phyloP scores from a whole-genome alignment of 805 yeast genomes.

The Priceomyces haplophilus region DNA sequence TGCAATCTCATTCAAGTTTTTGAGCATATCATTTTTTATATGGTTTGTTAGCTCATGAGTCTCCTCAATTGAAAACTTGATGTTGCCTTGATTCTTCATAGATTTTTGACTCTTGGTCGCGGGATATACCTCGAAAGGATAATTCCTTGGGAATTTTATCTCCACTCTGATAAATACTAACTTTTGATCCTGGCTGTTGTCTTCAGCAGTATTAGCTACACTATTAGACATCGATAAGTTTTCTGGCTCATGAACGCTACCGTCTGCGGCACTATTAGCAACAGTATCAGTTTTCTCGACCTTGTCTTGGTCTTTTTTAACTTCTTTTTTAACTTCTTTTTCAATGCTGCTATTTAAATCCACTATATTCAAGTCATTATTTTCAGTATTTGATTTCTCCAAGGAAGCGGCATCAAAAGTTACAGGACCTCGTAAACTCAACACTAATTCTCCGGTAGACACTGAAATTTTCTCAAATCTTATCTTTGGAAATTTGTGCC shows the following conservation, averaged over 20 bases:
- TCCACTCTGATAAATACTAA: conserved; percentile 66
- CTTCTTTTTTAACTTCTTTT: conserved; percentile 4
- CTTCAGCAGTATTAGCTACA: conserved; percentile 8
- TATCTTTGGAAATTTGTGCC: conserved; percentile 84
- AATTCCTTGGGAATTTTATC: conserved; percentile 66
- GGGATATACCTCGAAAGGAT: conserved; percentile 47
- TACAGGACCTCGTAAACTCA: conserved; percentile 69
- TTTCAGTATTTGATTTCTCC: conserved; percentile 2
- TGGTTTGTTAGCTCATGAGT: conserved; percentile 61
- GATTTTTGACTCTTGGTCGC: conserved; percentile 13
- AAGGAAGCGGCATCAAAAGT: conserved; percentile 9
- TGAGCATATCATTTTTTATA: conserved; percentile 49
- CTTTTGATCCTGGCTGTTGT: conserved; percentile 44
- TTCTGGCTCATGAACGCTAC: conserved; percentile 6
- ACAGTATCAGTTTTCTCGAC: neutral
- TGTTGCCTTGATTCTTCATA: conserved; percentile 19
- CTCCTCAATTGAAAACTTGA: conserved; percentile 66
- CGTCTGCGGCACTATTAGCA: neutral
- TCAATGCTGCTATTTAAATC: neutral
- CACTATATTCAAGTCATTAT: conserved; percentile 2
- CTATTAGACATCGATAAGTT: conserved; percentile 1
- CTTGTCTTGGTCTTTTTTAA: conserved; percentile 5
- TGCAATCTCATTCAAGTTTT: conserved; percentile 54
- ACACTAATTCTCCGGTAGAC: conserved; percentile 71
- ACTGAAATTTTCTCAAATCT: conserved; percentile 85